Evolutionary conservation across 371 early-diverging fungal species (phyloP).

Genomic region (Capillidium heterosporum): DNA sequence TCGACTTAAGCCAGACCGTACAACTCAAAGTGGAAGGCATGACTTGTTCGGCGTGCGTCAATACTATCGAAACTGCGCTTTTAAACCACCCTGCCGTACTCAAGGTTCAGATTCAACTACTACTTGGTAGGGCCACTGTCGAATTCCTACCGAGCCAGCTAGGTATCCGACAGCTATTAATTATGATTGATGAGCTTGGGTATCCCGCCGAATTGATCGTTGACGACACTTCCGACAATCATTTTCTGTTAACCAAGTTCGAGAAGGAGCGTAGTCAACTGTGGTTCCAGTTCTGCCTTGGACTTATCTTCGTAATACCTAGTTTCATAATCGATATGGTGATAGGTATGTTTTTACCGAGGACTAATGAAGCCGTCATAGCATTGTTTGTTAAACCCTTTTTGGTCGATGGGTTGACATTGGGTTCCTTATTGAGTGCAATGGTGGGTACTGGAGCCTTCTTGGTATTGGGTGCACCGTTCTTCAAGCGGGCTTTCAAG

Average conservation of each 20-base stretch:
- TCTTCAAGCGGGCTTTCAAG: conserved; percentile 44
- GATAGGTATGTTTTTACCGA: conserved; percentile 2
- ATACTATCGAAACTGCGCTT: conserved; percentile 48
- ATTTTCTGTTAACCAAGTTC: conserved; percentile 24
- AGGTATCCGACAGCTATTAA: conserved; percentile 64
- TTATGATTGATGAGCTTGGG: conserved; percentile 33
- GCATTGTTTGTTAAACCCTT: neutral
- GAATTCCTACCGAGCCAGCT: conserved; percentile 31
- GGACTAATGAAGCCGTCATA: neutral
- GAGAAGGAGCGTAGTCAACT: conserved; percentile 1
- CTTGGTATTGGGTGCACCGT: conserved; percentile 25
- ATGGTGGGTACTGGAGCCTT: conserved; percentile 6
- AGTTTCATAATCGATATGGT: conserved; percentile 7
- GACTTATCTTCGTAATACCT: conserved; percentile 6
- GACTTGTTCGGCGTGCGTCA: conserved; percentile 78
- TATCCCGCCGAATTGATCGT: too few relatives aligned
- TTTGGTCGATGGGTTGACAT: conserved; percentile 3
- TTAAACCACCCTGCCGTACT: conserved; percentile 32
- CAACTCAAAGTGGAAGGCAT: conserved; percentile 43
- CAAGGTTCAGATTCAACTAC: conserved; percentile 46
- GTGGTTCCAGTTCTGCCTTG: neutral
- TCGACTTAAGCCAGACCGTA: too few relatives aligned
- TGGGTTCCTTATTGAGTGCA: conserved; percentile 5
- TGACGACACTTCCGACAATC: conserved; percentile 23
- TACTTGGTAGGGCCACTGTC: conserved; percentile 54